These are phyloP conservation scores for Vicia faba DNA, from an alignment of 306 rosid genomes.

Conservation along the genomic window DNA sequence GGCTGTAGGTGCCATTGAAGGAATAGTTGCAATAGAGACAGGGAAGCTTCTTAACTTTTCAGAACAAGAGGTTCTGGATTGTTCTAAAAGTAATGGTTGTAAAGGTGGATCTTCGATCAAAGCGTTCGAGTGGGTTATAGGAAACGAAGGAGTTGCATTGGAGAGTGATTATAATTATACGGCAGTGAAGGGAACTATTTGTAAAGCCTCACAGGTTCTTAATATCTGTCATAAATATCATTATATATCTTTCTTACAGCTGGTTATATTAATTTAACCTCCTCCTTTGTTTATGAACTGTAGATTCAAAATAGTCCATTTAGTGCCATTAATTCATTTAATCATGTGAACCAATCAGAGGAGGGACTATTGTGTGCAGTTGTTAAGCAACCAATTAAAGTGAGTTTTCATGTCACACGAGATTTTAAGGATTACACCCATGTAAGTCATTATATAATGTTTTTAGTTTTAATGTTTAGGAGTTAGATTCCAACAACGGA, in stretches of 20 bases:
- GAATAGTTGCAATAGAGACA: constrained; percentile 24
- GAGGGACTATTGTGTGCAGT: constrained; percentile 46
- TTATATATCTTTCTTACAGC: too few relatives aligned
- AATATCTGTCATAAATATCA: not conserved
- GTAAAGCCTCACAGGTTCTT: constrained; percentile 38
- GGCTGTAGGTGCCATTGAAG: constrained; percentile 28
- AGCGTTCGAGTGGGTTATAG: constrained; percentile 41
- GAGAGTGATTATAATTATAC: not conserved
- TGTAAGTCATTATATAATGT: constrained; percentile 2
- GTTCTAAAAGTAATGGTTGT: not conserved
- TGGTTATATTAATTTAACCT: too few relatives aligned
- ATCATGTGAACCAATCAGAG: constrained; percentile 48
- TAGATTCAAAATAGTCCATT: constrained; percentile 1
- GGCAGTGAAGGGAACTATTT: constrained; percentile 11
- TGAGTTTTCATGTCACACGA: constrained; percentile 22
- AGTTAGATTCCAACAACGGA: too few relatives aligned
- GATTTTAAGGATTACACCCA: constrained; percentile 45
- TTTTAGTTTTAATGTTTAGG: too few relatives aligned
- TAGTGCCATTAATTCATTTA: constrained; percentile 36
- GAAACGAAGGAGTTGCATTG: constrained; percentile 14
- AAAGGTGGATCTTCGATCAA: constrained; percentile 32
- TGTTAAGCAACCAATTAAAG: constrained; percentile 51
- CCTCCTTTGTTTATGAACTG: not conserved
- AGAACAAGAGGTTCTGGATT: constrained; percentile 35
- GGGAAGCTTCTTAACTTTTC: constrained; percentile 14